phyloP scores from a whole-genome alignment of 1,284 basidiomycete species.

The Rhodotorula glutinis region DNA sequence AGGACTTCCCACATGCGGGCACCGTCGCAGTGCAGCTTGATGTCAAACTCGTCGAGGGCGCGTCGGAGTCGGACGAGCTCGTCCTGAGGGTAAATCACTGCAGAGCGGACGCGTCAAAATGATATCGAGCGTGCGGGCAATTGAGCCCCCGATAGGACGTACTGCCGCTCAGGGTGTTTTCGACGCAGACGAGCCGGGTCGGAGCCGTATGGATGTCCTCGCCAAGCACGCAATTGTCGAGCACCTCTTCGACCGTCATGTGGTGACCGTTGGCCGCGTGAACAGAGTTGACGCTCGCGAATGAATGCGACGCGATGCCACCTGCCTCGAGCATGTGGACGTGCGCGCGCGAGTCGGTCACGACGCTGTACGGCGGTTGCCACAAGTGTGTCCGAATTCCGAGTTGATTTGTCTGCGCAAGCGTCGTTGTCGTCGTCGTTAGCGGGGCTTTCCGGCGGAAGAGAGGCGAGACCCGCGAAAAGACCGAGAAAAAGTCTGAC shows the following conservation, averaged over 20 bases:
- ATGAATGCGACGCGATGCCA: constrained; percentile 82
- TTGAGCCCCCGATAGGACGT: neutral
- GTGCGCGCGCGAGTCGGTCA: constrained; percentile 77
- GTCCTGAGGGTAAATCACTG: constrained; percentile 15
- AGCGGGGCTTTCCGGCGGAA: too few species aligned
- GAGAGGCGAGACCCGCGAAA: too few species aligned
- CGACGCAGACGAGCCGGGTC: constrained; percentile 42
- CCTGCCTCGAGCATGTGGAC: constrained; percentile 72
- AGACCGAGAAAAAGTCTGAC: constrained; percentile 81
- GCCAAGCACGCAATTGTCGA: constrained; percentile 63
- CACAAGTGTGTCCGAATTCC: constrained; percentile 80
- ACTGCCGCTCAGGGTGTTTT: constrained; percentile 79
- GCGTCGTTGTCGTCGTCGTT: too few species aligned
- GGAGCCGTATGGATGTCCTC: constrained; percentile 63
- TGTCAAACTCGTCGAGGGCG: constrained; percentile 1
- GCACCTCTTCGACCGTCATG: constrained; percentile 71
- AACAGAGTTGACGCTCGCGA: constrained; percentile 68
- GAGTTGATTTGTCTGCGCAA: constrained; percentile 48
- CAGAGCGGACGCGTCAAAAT: too few species aligned
- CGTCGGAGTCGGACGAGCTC: constrained; percentile 1
- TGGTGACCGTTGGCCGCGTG: constrained; percentile 68
- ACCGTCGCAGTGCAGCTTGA: constrained; percentile 80
- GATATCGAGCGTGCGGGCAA: neutral
- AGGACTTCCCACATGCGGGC: constrained; percentile 96
- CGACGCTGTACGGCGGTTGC: constrained; percentile 76